Base-by-base conservation (phyloP, 768 basidiomycete genomes). In the Calocybe indica region DNA sequence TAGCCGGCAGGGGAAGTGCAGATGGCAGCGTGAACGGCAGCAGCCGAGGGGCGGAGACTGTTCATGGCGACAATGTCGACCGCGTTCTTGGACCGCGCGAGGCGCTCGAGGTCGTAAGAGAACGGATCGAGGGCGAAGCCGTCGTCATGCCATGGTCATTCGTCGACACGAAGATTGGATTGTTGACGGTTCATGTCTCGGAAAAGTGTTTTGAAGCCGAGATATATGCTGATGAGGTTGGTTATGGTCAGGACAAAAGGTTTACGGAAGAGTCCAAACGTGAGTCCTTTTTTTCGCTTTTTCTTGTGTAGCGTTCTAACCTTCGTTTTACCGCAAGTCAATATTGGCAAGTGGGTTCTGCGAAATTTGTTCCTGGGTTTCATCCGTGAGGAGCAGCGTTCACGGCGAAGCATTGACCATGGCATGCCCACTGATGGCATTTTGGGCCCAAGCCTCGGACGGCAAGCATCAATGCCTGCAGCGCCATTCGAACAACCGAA, bases 181-280 rank as follows among this genome's bases (percentile, higher is more conserved):
- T 91, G 15, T 71, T 99, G 50, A 85, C 88, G 2, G 80, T 98
- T 3, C 91, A 96, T 64, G 55, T 99, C 39, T 88, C 79, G 40
- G 92, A 96, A 55, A 75, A 80, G 40, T 91, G 85, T 49, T 98
- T 97, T 61, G 94, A 98, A 47, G 88, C 90, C 5, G 96, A 99
- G 66, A 82, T 95, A 2, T 97, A 94, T 60, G 88, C 89, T 9
- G 94, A 97, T 60, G 93, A 98, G 61, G 80, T 87, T 36, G 91
- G 89, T 13, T 83, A 82, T 58, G 70, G 67, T 0, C 65, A 71
- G 28, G 79, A 84, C 46, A 75, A 76, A 5, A 69, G 75, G 7
- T 82, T 82, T 52, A 80, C 71, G 40, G 91, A 93, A 46, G 95
- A 97, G 57, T 72, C 81, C 11, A 82, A 93, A 63, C 58, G 95